Percentiles rank a stretch among this genome's conserved stretches.
phyloP scores from a whole-genome alignment of 2,329 filamentous ascomycete species.

The Karstenula rhodostoma region DNA sequence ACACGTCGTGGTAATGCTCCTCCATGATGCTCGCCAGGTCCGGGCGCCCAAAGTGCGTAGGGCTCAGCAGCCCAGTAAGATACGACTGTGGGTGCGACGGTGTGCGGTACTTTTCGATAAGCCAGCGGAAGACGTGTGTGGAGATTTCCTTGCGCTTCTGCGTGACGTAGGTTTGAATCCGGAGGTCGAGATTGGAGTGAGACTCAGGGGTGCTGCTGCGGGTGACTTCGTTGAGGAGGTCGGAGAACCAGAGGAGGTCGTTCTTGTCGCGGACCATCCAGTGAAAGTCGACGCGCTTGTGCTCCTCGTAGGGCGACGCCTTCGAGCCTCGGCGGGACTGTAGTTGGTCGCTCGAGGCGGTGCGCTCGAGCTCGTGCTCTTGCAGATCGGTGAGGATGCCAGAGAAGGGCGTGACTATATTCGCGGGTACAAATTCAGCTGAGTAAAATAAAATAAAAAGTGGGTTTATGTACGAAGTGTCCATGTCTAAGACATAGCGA shows the following conservation, averaged over 20 bases:
- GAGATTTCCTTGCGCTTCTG: slow-evolving; percentile 63
- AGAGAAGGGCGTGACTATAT: slow-evolving; percentile 67
- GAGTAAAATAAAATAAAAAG: too few species aligned
- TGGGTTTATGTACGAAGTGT: too few species aligned
- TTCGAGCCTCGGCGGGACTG: too few species aligned
- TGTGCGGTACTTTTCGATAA: slow-evolving; percentile 65
- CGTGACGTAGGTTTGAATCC: slow-evolving; percentile 65
- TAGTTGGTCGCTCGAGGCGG: slow-evolving; percentile 21
- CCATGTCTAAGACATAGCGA: too few species aligned
- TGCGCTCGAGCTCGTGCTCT: slow-evolving; percentile 51
- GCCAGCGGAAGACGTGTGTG: slow-evolving; percentile 64
- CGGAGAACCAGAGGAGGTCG: slow-evolving; percentile 65
- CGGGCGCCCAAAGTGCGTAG: slow-evolving; percentile 63
- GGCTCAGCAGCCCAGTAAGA: slow-evolving; percentile 62
- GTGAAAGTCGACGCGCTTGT: slow-evolving; percentile 66
- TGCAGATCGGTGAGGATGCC: slow-evolving; percentile 65
- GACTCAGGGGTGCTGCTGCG: slow-evolving; percentile 47
- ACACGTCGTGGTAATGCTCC: slow-evolving; percentile 63
- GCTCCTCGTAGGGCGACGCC: slow-evolving; percentile 26
- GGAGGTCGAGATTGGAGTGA: slow-evolving; percentile 57
- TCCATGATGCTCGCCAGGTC: slow-evolving; percentile 63
- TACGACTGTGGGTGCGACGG: slow-evolving; percentile 60
- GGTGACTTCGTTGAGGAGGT: slow-evolving; percentile 59
- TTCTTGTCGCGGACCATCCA: slow-evolving; percentile 68
- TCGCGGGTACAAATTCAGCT: too few species aligned